Evolutionary conservation across 2,329 filamentous ascomycete species (phyloP), one percentile per base, ranked within the genome.

Genomic region (Paecilomyces sp.): DNA sequence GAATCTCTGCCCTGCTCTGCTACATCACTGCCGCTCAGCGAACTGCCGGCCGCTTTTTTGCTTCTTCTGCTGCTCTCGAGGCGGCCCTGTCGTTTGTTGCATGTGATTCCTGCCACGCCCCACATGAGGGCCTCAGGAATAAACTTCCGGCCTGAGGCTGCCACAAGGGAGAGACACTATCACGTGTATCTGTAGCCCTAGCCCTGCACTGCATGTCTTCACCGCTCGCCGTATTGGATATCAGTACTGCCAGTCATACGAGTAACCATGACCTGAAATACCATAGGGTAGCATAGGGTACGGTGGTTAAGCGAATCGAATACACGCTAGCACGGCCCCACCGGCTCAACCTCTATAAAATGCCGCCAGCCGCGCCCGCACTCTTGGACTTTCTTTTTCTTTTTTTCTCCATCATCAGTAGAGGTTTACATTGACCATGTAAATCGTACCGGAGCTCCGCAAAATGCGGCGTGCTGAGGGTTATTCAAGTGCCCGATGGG

Each of bases 341-440:
- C 50, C 47, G 13, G n/a, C 60, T 61, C 60, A 63, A 62, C 58
- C 33, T 50, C 63, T 71, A 74, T 69, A 76, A 74, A 76, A 67
- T 57, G 28, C 57, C 51, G 28, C 22, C 6, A 5, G 22, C 18
- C 30, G 11, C 54, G 31, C 54, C 18, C 25, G 15, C 58, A 59
- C 28, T 34, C 59, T 54, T 54, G 62, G 58, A 63, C 68, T 66
- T 71, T 66, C 65, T 70, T 74, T 33, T 72, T 72, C 65, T 69
- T 74, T 73, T 68, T 67, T 73, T 74, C 70, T 70, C 66, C 70
- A 79, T 78, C 77, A 80, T 79, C 77, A 80, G 77, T 80, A 80
- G 77, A 73, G 77, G 77, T 79, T 79, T 80, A 79, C 76, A 74
- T 76, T 67, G 65, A 76, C 72, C 71, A 74, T 78, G 75, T 77